Conservation (phyloP, 306 rosid species). For the Potentilla sterilis region DNA sequence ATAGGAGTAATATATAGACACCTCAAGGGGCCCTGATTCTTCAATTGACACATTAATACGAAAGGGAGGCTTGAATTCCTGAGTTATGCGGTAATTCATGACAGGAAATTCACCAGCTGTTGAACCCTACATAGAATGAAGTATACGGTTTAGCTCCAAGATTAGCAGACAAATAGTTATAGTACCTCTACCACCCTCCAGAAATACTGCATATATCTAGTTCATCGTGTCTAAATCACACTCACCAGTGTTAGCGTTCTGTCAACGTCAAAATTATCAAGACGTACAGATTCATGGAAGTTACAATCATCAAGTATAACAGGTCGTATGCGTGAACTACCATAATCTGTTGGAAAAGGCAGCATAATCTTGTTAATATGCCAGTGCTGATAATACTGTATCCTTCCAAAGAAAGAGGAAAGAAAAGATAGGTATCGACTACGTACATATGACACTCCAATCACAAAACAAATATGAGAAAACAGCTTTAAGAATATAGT, state of each 20-base stretch:
- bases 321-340: slow-evolving; percentile 62
- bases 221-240: slow-evolving; percentile 15
- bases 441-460: slow-evolving; percentile 12
- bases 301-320: slow-evolving; percentile 88
- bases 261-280: slow-evolving; percentile 73
- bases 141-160: slow-evolving; percentile 19
- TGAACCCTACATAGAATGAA: slow-evolving; percentile 57
- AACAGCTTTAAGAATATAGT: background rate
- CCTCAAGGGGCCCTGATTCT: slow-evolving; percentile 78
- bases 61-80: slow-evolving; percentile 86
- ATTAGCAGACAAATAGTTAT: slow-evolving; percentile 8
- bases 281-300: slow-evolving; percentile 95
- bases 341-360: slow-evolving; percentile 56
- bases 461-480: background rate
- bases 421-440: background rate
- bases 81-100: slow-evolving; percentile 93
- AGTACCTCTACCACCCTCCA: background rate
- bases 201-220: slow-evolving; percentile 3
- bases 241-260: slow-evolving; percentile 79
- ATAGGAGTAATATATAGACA: slow-evolving; percentile 29
- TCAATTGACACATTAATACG: slow-evolving; percentile 76
- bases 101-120: slow-evolving; percentile 92
- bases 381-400: background rate
- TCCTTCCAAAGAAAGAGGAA: background rate
- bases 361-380: slow-evolving; percentile 17